A percentile compares a stretch with the other conserved stretches of the same genome.
Conservation (phyloP, 163 green algal genomes). For the Coccomyxa subellipsoidea region DNA sequence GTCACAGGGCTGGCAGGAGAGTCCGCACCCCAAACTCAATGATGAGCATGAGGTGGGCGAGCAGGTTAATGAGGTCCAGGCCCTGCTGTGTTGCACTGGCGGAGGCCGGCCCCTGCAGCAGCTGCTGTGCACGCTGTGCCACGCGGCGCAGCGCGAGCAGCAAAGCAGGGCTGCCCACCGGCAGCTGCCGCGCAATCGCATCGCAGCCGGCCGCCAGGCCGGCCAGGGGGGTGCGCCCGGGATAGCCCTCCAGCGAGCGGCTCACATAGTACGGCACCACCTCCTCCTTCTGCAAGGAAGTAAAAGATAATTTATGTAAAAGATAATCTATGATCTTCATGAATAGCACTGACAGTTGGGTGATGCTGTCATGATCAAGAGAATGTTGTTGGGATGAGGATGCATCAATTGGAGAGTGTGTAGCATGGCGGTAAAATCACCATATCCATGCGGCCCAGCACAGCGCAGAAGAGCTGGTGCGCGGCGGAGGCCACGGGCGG, state of each 20-base stretch:
- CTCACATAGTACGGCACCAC: constrained; percentile 34
- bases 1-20: no score
- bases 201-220: constrained; percentile 24
- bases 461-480: constrained; percentile 33
- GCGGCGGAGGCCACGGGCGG: constrained; percentile 13
- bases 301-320: no score
- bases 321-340: no score
- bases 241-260: constrained; percentile 37
- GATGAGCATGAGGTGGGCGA: constrained; percentile 30
- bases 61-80: constrained; percentile 22
- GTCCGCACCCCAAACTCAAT: constrained; percentile 20
- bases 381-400: no score
- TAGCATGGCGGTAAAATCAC: no score
- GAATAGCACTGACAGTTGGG: no score
- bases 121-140: not conserved
- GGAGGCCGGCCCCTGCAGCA: constrained; percentile 6
- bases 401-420: no score
- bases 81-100: not conserved
- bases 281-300: constrained; percentile 27
- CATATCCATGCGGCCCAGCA: constrained; percentile 1
- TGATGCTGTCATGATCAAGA: no score
- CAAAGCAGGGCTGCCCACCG: constrained; percentile 19
- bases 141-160: constrained; percentile 28
- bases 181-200: constrained; percentile 23
- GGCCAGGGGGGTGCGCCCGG: constrained; percentile 16